Conservation (phyloP, 345 rosid genomes). For the Murraya koenigii region DNA sequence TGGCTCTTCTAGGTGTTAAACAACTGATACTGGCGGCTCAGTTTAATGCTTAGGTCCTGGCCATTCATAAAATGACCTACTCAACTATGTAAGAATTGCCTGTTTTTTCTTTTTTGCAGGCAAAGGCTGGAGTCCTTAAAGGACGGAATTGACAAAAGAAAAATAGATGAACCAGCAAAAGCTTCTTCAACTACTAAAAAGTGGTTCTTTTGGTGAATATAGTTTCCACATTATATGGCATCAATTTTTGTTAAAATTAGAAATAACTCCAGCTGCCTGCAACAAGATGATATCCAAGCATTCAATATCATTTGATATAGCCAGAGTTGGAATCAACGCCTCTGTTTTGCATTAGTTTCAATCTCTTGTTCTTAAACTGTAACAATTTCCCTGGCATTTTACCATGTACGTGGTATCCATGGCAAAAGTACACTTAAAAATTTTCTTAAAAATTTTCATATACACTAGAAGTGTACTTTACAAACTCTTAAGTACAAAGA, state of each 20-base stretch:
- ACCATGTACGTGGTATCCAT: not conserved
- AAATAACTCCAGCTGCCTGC: not conserved
- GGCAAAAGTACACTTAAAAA: too few relatives aligned
- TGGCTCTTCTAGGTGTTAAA: not conserved
- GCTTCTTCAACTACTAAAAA: constrained; percentile 32
- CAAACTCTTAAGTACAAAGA: too few relatives aligned
- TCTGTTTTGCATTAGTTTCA: not conserved
- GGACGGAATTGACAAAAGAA: constrained; percentile 63
- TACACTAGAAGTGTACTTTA: too few relatives aligned
- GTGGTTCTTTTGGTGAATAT: constrained; percentile 73
- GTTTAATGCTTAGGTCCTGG: not conserved
- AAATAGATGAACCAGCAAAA: constrained; percentile 37
- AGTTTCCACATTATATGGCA: constrained; percentile 1
- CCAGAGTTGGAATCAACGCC: not conserved
- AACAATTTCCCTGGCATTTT: not conserved
- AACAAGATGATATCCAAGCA: not conserved
- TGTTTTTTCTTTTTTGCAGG: constrained; percentile 35
- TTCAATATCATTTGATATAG: not conserved
- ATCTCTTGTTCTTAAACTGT: not conserved
- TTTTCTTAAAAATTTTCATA: too few relatives aligned
- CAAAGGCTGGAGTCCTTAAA: constrained; percentile 63
- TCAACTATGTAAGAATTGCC: not conserved
- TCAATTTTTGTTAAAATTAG: not conserved
- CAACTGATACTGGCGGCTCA: not conserved
- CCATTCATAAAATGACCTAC: not conserved